A percentile compares a stretch with the other conserved stretches of the same genome.
Conservation (phyloP, 805 yeast genomes). For the Candida endomychidarum region DNA sequence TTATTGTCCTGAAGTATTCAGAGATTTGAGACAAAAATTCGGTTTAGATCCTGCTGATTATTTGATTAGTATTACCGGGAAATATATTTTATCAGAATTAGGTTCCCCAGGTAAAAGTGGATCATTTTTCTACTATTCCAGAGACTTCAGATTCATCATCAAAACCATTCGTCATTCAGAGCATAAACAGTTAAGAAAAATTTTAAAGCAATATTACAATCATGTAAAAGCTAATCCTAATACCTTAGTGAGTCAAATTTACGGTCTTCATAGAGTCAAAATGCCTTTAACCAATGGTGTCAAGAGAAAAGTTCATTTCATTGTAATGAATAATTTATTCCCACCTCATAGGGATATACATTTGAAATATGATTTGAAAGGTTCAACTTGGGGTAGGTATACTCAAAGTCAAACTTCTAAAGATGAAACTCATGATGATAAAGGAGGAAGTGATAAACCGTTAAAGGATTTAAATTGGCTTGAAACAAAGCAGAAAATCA, state of each 20-base stretch:
- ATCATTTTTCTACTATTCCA: constrained; percentile 89
- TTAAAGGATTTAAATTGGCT: constrained; percentile 90
- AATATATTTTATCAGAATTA: constrained; percentile 84
- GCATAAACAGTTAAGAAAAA: constrained; percentile 75
- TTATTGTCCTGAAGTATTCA: constrained; percentile 90
- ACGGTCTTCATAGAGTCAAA: constrained; percentile 91
- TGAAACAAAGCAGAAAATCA: constrained; percentile 59
- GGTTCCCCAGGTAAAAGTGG: constrained; percentile 98
- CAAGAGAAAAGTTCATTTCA: constrained; percentile 77
- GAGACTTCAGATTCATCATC: constrained; percentile 91
- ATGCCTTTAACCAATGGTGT: constrained; percentile 67
- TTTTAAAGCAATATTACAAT: constrained; percentile 70
- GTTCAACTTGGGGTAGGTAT: constrained; percentile 81
- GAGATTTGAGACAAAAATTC: constrained; percentile 76
- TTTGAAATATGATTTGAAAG: constrained; percentile 85
- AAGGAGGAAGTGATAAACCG: constrained; percentile 43
- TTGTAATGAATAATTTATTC: constrained; percentile 95
- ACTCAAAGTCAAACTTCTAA: constrained; percentile 28
- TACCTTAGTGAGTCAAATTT: constrained; percentile 90
- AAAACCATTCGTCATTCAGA: constrained; percentile 94
- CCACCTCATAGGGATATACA: constrained; percentile 91
- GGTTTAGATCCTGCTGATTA: constrained; percentile 96
- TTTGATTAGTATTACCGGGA: constrained; percentile 86
- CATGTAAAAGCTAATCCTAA: constrained; percentile 85
- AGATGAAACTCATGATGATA: constrained; percentile 1